Base-by-base conservation (phyloP, 805 yeast genomes). In the Candida hungchunana region DNA sequence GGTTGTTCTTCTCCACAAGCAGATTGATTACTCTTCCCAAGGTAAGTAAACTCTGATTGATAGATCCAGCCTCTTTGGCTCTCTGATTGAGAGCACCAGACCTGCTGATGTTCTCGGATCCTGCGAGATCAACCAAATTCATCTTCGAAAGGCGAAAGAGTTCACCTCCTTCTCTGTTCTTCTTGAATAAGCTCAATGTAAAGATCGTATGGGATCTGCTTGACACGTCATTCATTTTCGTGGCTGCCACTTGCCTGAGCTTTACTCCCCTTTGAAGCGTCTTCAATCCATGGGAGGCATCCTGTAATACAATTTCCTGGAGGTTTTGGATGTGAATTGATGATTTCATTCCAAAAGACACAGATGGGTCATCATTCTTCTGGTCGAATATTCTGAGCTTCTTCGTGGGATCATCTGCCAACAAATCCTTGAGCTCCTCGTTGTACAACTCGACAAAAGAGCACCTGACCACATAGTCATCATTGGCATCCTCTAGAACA, bases 21-120 rank as follows among this genome's bases (percentile, higher is more conserved):
- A 78, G 69, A 55, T 82, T 88, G 15, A 90, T 89, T 1, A 90
- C 97, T 43, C 95, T 68, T 1, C 97, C 97, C 28, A 90, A 67
- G 0, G 96, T 81, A 24, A 90, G 63, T 34, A 90, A 65, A 58
- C 94, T 82, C 58, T 87, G 95, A 59, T 90, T 90, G 33, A 89
- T 89, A 14, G 86, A 77, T 0, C 96, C 97, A 0, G 97, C 96
- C 55, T 90, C 98, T 47, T 87, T 79, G 0, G 96, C 96, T 29
- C 96, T 69, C 54, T 77, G 82, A 47, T 83, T 79, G 17, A 76
- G 69, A 0, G 97, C 96, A 3, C 98, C 98, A 0, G 96, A 84
- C 50, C 87, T 67, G 48, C 73, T 75, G 36, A 90, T 81, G 55
- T 89, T 89, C 57, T 90, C 98, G 5, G 95, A 84, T 1, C 98